Conservation (phyloP, 148 eudicot species). For the Diospyros kaki region DNA sequence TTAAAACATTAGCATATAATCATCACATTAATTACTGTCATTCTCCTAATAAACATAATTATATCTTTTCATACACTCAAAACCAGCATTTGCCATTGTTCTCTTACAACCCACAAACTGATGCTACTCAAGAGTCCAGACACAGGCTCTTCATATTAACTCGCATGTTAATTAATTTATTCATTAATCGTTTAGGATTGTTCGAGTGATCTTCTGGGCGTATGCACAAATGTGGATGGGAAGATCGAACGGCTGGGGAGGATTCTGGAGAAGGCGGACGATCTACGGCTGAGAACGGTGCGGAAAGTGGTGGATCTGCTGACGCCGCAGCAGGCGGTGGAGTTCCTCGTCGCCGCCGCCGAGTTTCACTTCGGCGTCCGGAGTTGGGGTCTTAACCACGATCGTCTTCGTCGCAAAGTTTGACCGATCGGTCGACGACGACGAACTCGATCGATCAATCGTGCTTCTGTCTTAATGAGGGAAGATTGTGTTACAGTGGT, state of each 20-base stretch:
- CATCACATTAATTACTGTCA: too few species aligned
- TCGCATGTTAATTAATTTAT: background rate
- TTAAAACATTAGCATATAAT: too few species aligned
- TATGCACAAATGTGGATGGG: slow-evolving; percentile 21
- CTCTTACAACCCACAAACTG: too few species aligned
- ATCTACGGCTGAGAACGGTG: slow-evolving; percentile 55
- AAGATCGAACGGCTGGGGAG: slow-evolving; percentile 30
- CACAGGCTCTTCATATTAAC: too few species aligned
- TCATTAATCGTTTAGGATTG: slow-evolving; percentile 22
- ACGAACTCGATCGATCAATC: too few species aligned
- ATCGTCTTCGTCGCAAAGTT: slow-evolving; percentile 22
- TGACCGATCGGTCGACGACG: background rate
- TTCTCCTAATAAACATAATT: too few species aligned
- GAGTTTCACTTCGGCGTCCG: slow-evolving; percentile 68
- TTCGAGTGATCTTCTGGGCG: slow-evolving; percentile 31
- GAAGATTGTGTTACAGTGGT: too few species aligned
- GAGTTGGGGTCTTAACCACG: slow-evolving; percentile 63
- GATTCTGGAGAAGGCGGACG: slow-evolving; percentile 63
- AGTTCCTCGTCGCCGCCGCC: slow-evolving; percentile 64
- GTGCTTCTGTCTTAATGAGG: too few species aligned
- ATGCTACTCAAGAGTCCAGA: too few species aligned
- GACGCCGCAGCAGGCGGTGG: slow-evolving; percentile 70
- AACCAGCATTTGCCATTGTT: too few species aligned
- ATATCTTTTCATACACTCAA: too few species aligned
- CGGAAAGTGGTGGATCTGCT: slow-evolving; percentile 59